Conservation (phyloP, 352 stramenopile species). For the Phytopythium litorale region DNA sequence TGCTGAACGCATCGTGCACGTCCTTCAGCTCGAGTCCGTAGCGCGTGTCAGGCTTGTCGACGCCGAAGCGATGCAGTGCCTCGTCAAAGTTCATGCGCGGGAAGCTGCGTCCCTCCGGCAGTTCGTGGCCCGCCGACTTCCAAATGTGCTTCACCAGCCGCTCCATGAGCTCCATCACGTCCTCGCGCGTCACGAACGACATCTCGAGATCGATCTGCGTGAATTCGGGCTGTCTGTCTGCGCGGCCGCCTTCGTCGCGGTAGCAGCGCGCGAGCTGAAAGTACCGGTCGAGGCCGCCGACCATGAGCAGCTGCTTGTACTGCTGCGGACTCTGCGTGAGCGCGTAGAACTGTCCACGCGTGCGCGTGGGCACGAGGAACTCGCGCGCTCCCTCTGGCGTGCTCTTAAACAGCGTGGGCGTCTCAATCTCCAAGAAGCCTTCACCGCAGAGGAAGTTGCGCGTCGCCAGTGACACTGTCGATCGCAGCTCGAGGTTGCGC, state of each 20-base stretch:
- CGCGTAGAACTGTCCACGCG: slow-evolving; percentile 74
- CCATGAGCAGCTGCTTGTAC: slow-evolving; percentile 93
- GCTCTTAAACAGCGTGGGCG: slow-evolving; percentile 85
- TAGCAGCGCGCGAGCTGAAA: slow-evolving; percentile 90
- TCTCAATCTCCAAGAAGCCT: slow-evolving; percentile 87
- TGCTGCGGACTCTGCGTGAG: slow-evolving; percentile 89
- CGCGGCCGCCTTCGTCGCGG: slow-evolving; percentile 82
- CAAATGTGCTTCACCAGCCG: slow-evolving; percentile 67
- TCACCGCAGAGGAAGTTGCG: slow-evolving; percentile 68
- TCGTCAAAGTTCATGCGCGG: slow-evolving; percentile 69
- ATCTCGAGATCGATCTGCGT: slow-evolving; percentile 91
- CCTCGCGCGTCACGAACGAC: slow-evolving; percentile 72
- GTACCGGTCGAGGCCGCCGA: slow-evolving; percentile 82
- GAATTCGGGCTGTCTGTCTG: slow-evolving; percentile 89
- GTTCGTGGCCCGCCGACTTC: slow-evolving; percentile 40
- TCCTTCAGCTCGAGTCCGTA: slow-evolving; percentile 71
- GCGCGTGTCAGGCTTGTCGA: slow-evolving; percentile 85
- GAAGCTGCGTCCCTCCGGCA: slow-evolving; percentile 35
- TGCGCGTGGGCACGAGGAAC: slow-evolving; percentile 81
- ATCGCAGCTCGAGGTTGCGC: slow-evolving; percentile 77
- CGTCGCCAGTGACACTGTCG: slow-evolving; percentile 60
- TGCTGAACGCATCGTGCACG: slow-evolving; percentile 35
- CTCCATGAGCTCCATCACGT: slow-evolving; percentile 78
- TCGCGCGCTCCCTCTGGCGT: slow-evolving; percentile 85
- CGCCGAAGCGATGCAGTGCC: slow-evolving; percentile 74